Conservation (phyloP, 225 moss, liverwort and hornwort species). For the Pleurozium schreberi region DNA sequence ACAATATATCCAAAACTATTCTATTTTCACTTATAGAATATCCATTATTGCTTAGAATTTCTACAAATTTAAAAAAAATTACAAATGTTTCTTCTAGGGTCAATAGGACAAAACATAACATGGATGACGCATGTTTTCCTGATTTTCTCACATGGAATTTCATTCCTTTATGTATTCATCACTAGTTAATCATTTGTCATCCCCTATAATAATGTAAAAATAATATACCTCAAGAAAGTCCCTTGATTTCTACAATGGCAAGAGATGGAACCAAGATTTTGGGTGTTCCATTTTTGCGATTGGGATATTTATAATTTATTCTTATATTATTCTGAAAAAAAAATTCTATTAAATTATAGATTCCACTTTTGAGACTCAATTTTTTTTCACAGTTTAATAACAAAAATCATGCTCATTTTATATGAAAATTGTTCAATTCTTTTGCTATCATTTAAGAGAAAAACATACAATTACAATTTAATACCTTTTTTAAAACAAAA, state of each 20-base stretch:
- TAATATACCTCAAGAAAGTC: background rate
- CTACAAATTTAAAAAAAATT: too few species aligned
- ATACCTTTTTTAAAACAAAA: too few species aligned
- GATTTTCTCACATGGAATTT: background rate
- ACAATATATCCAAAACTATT: background rate
- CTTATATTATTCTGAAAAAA: background rate
- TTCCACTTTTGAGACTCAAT: background rate
- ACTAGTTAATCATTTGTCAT: background rate
- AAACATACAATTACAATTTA: too few species aligned
- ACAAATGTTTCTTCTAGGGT: too few species aligned
- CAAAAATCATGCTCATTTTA: background rate
- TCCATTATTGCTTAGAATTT: background rate
- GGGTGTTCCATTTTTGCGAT: accelerated
- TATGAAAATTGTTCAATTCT: too few species aligned
- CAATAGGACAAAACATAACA: too few species aligned
- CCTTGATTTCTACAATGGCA: background rate
- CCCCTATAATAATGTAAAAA: accelerated
- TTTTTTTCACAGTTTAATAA: background rate
- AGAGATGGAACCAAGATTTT: background rate
- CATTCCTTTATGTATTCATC: background rate
- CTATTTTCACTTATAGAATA: background rate
- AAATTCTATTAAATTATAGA: too few species aligned
- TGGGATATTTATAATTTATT: background rate
- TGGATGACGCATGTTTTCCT: too few species aligned
- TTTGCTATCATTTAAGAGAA: too few species aligned